Percentiles rank a stretch among this genome's conserved stretches.
Conservation (phyloP, 345 rosid species). For the Lepidium aucheri region DNA sequence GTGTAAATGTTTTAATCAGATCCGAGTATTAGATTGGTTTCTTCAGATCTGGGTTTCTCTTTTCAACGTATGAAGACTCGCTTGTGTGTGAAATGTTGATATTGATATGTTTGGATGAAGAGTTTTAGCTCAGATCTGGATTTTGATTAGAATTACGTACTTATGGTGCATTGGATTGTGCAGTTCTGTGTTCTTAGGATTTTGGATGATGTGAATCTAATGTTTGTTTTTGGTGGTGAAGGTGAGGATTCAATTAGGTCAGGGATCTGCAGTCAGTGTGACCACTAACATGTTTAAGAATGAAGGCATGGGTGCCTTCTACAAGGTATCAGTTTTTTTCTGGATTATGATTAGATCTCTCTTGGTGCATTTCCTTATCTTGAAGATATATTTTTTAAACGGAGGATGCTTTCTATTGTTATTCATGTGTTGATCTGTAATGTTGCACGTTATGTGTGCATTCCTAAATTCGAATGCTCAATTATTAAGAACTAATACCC, state of each 20-base stretch:
- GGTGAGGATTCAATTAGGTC: constrained; percentile 99
- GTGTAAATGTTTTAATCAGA: constrained; percentile 30
- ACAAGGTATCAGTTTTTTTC: constrained; percentile 51
- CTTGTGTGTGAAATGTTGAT: neutral
- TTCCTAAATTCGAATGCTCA: neutral
- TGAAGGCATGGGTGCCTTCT: constrained; percentile 83
- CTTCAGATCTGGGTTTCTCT: constrained; percentile 10
- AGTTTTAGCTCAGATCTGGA: constrained; percentile 14
- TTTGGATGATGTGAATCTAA: neutral
- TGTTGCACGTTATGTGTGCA: neutral
- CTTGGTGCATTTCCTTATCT: neutral
- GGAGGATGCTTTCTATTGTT: neutral
- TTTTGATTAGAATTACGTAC: neutral
- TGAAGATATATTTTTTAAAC: neutral
- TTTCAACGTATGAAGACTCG: neutral
- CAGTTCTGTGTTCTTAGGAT: neutral
- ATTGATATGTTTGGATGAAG: neutral
- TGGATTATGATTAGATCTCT: neutral
- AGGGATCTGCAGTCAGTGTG: constrained; percentile 78
- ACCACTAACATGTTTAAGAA: constrained; percentile 75
- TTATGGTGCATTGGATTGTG: neutral
- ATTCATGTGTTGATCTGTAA: neutral
- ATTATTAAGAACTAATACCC: neutral
- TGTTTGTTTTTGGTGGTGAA: constrained; percentile 27
- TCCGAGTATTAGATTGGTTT: constrained; percentile 11